phyloP scores from a whole-genome alignment of 768 basidiomycete species.

The Lactarius indigo region DNA sequence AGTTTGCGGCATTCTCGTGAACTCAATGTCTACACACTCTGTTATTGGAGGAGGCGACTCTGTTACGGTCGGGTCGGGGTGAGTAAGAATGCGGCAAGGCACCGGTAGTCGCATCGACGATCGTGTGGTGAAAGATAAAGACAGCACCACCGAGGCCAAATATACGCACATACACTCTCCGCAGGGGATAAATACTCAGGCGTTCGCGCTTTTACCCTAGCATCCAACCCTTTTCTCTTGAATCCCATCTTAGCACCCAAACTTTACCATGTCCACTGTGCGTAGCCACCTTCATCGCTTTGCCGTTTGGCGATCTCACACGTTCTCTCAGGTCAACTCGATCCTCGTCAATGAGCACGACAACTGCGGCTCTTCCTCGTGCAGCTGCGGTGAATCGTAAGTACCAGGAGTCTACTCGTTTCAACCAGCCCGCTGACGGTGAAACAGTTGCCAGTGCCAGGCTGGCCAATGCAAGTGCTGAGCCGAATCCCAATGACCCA shows the following conservation, averaged over 20 bases:
- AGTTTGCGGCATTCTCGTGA: background rate
- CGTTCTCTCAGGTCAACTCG: background rate
- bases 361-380: background rate
- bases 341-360: constrained; percentile 1
- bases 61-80: too few species aligned
- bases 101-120: too few species aligned
- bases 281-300: background rate
- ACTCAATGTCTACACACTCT: background rate
- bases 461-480: constrained; percentile 11
- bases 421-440: background rate
- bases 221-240: background rate
- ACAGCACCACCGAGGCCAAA: background rate
- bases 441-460: background rate
- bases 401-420: background rate
- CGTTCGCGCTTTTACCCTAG: background rate
- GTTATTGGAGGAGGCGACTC: too few species aligned
- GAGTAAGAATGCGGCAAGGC: too few species aligned
- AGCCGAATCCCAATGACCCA: background rate
- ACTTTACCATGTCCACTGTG: background rate
- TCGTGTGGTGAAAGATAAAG: too few species aligned
- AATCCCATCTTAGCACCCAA: background rate
- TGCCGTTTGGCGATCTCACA: background rate
- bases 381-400: background rate
- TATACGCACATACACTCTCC: background rate
- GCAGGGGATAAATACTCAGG: background rate